Percentiles rank a stretch among this genome's conserved stretches.
phyloP scores from a whole-genome alignment of 2,329 filamentous ascomycete species.

The Claviceps capensis region DNA sequence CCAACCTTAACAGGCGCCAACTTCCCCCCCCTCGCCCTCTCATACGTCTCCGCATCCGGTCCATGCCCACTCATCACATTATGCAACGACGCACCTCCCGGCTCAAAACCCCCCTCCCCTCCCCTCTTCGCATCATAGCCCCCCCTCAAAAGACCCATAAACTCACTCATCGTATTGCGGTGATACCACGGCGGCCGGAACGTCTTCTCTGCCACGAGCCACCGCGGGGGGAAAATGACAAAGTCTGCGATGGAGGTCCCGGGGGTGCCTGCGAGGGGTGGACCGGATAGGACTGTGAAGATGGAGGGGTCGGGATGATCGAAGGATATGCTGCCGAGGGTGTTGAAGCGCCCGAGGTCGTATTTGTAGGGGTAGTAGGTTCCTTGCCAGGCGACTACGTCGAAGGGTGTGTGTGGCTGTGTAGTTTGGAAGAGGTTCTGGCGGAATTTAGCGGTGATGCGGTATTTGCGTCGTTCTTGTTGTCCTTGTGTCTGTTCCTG shows the following conservation, averaged over 20 bases:
- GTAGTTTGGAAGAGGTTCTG: conserved; percentile 48
- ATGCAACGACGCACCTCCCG: conserved; percentile 47
- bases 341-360: conserved; percentile 64
- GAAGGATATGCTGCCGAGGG: conserved; percentile 56
- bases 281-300: conserved; percentile 56
- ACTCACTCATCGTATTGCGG: conserved; percentile 54
- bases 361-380: conserved; percentile 75
- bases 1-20: conserved; percentile 45
- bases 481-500: too few species aligned
- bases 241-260: conserved; percentile 59
- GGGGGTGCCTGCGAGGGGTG: conserved; percentile 44
- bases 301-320: conserved; percentile 73
- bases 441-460: conserved; percentile 49
- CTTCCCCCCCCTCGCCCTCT: conserved; percentile 40
- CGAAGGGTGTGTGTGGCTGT: conserved; percentile 62
- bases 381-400: conserved; percentile 71
- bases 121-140: conserved; percentile 48
- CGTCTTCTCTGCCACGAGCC: conserved; percentile 56
- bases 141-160: conserved; percentile 46
- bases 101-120: conserved; percentile 36
- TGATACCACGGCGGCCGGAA: conserved; percentile 65
- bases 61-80: conserved; percentile 59
- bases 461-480: conserved; percentile 8
- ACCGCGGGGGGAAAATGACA: conserved; percentile 59
- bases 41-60: conserved; percentile 42